Evolutionary conservation across 495 filamentous ascomycete genomes (phyloP).

Genomic region (Thermothielavioides terrestris): DNA sequence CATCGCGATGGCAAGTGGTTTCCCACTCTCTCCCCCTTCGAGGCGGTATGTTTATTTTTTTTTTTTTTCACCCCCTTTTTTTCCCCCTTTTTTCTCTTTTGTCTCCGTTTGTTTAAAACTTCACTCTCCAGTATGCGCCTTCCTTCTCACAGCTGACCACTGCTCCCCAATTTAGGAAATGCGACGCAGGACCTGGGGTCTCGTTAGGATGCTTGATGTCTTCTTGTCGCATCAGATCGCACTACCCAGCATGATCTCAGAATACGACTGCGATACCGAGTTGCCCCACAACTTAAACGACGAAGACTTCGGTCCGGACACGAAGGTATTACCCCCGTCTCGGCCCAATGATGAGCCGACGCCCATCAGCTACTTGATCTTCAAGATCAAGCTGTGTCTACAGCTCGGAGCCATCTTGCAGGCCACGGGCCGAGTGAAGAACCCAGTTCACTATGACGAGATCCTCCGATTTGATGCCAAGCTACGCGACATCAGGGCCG

Average conservation of each 20-base stretch:
- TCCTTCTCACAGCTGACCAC: not conserved
- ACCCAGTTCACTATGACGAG: slow-evolving; percentile 63
- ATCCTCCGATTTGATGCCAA: slow-evolving; percentile 65
- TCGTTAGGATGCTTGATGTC: slow-evolving; percentile 72
- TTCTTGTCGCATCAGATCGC: slow-evolving; percentile 85
- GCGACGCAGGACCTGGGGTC: slow-evolving; percentile 79
- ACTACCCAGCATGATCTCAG: slow-evolving; percentile 79
- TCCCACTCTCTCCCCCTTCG: slow-evolving; percentile 71
- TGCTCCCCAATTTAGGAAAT: slow-evolving; percentile 54
- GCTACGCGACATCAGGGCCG: slow-evolving; percentile 57
- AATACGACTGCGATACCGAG: slow-evolving; percentile 74
- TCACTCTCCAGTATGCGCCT: no score
- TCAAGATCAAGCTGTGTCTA: slow-evolving; percentile 59
- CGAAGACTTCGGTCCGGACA: slow-evolving; percentile 80
- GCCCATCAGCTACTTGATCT: slow-evolving; percentile 79
- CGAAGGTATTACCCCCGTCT: slow-evolving; percentile 64
- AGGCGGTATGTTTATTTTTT: slow-evolving; percentile 45
- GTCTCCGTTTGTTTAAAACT: no score
- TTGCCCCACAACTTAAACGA: slow-evolving; percentile 88
- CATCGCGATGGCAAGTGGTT: slow-evolving; percentile 86
- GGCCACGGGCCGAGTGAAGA: slow-evolving; percentile 41
- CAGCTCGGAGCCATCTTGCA: slow-evolving; percentile 47
- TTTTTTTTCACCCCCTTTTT: not conserved
- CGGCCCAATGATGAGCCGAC: slow-evolving; percentile 71
- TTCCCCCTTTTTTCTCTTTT: not conserved